A percentile compares a stretch with the other conserved stretches of the same genome.
Conservation (phyloP, 768 basidiomycete species). For the Neoboletus subvelutipes region DNA sequence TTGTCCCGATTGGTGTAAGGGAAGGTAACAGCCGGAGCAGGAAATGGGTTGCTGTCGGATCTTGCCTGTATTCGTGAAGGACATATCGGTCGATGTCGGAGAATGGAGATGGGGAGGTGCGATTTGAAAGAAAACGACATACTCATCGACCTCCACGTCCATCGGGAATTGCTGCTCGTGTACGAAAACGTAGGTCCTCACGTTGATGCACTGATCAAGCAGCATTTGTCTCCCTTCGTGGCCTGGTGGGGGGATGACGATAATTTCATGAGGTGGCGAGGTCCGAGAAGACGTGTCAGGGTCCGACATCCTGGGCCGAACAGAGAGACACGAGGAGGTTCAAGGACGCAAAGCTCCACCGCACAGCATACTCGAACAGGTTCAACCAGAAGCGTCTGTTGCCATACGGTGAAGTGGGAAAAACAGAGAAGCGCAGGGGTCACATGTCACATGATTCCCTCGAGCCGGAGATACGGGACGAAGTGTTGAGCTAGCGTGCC, state of each 20-base stretch:
- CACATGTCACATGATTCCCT: constrained; percentile 18
- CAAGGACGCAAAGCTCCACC: constrained; percentile 6
- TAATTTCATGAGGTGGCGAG: constrained; percentile 55
- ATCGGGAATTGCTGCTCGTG: constrained; percentile 63
- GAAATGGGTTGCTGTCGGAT: constrained; percentile 66
- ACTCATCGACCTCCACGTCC: constrained; percentile 78
- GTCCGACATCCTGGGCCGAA: constrained; percentile 15
- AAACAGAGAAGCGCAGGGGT: neutral
- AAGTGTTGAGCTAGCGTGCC: constrained; percentile 1
- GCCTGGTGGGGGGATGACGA: constrained; percentile 42
- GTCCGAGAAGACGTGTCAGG: constrained; percentile 8
- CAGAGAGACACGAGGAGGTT: constrained; percentile 1
- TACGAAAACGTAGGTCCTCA: constrained; percentile 51
- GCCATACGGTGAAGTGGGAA: constrained; percentile 2
- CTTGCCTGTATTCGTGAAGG: constrained; percentile 43
- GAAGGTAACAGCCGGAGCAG: constrained; percentile 67
- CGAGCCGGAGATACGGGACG: constrained; percentile 17
- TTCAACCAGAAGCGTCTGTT: neutral
- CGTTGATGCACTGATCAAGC: constrained; percentile 62
- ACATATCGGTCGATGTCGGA: constrained; percentile 6
- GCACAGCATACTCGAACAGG: constrained; percentile 22
- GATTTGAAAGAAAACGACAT: constrained; percentile 25
- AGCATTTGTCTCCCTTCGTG: constrained; percentile 43
- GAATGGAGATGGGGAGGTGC: constrained; percentile 11
- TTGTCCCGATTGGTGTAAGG: constrained; percentile 65